A percentile compares a stretch with the other conserved stretches of the same genome.
Conservation (phyloP, 2,329 filamentous ascomycete species). For the Diaporthe sp. region DNA sequence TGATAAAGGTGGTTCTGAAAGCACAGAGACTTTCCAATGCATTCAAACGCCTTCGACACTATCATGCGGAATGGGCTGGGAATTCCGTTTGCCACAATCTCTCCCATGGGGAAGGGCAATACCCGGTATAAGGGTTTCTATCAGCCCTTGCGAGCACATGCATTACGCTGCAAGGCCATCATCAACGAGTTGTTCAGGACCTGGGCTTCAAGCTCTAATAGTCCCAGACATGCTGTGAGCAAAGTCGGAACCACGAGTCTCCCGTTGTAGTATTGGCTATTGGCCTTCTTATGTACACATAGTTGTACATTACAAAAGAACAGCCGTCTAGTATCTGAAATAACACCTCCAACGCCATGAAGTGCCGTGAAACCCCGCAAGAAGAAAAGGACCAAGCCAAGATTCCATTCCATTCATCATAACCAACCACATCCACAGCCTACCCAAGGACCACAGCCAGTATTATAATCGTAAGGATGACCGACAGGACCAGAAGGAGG, state of each 20-base stretch:
- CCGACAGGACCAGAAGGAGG: conserved; percentile 85
- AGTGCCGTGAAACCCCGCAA: conserved; percentile 12
- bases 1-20: no score
- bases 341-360: conserved; percentile 8
- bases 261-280: not conserved
- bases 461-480: conserved; percentile 91
- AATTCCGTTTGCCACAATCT: no score
- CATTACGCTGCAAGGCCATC: not conserved
- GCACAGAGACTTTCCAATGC: no score
- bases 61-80: no score
- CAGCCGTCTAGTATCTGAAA: not conserved
- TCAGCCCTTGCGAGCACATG: not conserved
- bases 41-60: no score
- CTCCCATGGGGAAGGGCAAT: not conserved
- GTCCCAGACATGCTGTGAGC: not conserved
- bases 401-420: conserved; percentile 29
- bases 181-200: not conserved
- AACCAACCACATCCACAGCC: conserved; percentile 8
- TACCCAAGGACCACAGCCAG: conserved; percentile 86
- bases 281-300: conserved; percentile 26
- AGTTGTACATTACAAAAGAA: not conserved
- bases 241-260: not conserved
- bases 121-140: no score
- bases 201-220: not conserved
- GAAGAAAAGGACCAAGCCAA: conserved; percentile 26